A percentile compares a stretch with the other conserved stretches of the same genome.
These are phyloP conservation scores for Pugionium cornutum DNA, from an alignment of 345 rosid species.

Conservation along the genomic window DNA sequence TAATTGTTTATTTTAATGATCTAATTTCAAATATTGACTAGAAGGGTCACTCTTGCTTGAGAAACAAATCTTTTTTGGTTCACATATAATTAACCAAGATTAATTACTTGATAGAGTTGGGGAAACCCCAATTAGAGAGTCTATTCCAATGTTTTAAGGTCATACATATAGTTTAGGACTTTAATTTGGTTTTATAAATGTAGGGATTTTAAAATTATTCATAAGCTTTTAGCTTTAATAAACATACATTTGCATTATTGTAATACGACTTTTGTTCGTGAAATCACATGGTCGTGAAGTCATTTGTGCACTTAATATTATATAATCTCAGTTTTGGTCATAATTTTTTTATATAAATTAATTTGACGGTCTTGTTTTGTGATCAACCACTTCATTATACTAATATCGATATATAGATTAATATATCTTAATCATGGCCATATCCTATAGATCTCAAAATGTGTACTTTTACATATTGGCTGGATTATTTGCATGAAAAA, in stretches of 20 bases:
- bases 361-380: constrained; percentile 34
- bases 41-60: no score
- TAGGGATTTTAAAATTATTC: constrained; percentile 12
- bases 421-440: constrained; percentile 13
- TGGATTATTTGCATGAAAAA: background rate
- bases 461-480: constrained; percentile 26
- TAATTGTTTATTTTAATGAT: no score
- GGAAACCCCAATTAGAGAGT: background rate
- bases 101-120: no score
- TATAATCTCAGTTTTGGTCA: constrained; percentile 20
- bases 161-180: constrained; percentile 21
- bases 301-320: constrained; percentile 46
- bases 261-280: constrained; percentile 41
- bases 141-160: background rate
- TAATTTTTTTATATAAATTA: constrained; percentile 23
- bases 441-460: constrained; percentile 16
- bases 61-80: no score
- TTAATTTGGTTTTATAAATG: constrained; percentile 27
- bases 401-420: constrained; percentile 8
- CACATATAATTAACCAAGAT: no score
- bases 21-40: no score
- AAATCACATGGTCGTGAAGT: constrained; percentile 58
- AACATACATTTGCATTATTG: constrained; percentile 33
- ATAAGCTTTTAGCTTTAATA: constrained; percentile 24
- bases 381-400: constrained; percentile 30